These are phyloP conservation scores for Mortierella alpina DNA, from an alignment of 192 early-diverging fungal genomes.

Conservation along the genomic window DNA sequence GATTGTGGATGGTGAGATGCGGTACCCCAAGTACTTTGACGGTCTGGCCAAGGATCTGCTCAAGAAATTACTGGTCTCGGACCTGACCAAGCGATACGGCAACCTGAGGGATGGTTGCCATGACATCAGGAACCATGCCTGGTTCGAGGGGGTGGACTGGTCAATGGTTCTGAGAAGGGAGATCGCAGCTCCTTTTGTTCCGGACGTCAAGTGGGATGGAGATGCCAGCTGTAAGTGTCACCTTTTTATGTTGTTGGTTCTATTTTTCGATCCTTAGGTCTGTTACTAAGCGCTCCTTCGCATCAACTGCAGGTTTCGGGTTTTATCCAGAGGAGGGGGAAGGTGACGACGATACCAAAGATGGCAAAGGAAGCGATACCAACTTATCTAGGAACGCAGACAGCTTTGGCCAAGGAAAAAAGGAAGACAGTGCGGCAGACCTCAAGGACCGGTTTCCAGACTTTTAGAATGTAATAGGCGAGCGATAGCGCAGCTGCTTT, in stretches of 20 bases:
- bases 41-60: constrained; percentile 79
- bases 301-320: constrained; percentile 17
- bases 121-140: constrained; percentile 74
- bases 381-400: constrained; percentile 5
- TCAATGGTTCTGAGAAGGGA: constrained; percentile 61
- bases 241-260: not conserved
- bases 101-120: constrained; percentile 77
- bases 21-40: constrained; percentile 81
- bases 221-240: constrained; percentile 61
- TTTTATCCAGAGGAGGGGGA: constrained; percentile 43
- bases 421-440: constrained; percentile 30
- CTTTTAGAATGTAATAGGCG: constrained; percentile 37
- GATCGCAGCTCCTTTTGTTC: constrained; percentile 68
- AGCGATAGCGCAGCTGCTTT: too few relatives aligned
- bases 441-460: constrained; percentile 58
- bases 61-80: constrained; percentile 74
- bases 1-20: constrained; percentile 74
- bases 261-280: not conserved
- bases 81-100: constrained; percentile 82
- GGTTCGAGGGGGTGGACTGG: constrained; percentile 76
- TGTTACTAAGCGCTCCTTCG: not conserved
- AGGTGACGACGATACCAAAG: constrained; percentile 9
- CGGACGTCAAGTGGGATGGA: constrained; percentile 63
- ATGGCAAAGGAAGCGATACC: not conserved
- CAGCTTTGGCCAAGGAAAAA: not conserved